Conservation (phyloP, 768 basidiomycete genomes). For the Cubamyces sp. region DNA sequence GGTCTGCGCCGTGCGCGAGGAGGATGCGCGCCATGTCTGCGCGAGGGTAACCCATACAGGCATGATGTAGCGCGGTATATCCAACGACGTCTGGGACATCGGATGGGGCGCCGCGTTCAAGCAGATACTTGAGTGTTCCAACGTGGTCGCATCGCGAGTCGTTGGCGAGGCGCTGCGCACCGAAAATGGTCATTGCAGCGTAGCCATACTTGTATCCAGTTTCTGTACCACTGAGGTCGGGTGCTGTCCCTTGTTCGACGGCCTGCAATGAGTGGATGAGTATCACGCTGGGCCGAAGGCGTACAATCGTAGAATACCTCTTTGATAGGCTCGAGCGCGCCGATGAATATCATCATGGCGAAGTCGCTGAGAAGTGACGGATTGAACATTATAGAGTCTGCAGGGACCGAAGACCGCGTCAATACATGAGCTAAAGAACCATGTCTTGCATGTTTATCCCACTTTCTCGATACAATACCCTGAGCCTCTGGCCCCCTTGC, state of each 20-base stretch:
- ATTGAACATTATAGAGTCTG: slow-evolving; percentile 5
- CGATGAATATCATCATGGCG: slow-evolving; percentile 17
- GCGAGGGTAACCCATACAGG: slow-evolving; percentile 38
- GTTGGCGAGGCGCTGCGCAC: slow-evolving; percentile 21
- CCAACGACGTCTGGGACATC: slow-evolving; percentile 51
- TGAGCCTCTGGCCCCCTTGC: slow-evolving; percentile 11
- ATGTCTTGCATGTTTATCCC: neutral
- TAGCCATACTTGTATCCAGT: slow-evolving; percentile 29
- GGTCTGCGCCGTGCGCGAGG: slow-evolving; percentile 50
- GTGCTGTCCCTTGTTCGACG: slow-evolving; percentile 23
- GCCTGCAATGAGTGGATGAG: slow-evolving; percentile 6
- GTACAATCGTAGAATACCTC: neutral
- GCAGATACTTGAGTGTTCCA: slow-evolving; percentile 46
- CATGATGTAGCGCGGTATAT: slow-evolving; percentile 54
- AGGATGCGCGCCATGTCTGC: slow-evolving; percentile 43
- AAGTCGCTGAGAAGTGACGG: slow-evolving; percentile 12
- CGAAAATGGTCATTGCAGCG: slow-evolving; percentile 20
- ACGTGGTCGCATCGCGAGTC: slow-evolving; percentile 30
- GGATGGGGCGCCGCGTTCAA: slow-evolving; percentile 44
- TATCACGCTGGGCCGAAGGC: neutral
- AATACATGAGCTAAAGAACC: neutral
- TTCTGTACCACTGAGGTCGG: slow-evolving; percentile 24
- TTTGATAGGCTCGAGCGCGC: slow-evolving; percentile 1
- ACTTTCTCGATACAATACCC: slow-evolving; percentile 16
- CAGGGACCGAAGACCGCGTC: neutral